Conservation (phyloP, 2,329 filamentous ascomycete species). For the Colletotrichum phormii region DNA sequence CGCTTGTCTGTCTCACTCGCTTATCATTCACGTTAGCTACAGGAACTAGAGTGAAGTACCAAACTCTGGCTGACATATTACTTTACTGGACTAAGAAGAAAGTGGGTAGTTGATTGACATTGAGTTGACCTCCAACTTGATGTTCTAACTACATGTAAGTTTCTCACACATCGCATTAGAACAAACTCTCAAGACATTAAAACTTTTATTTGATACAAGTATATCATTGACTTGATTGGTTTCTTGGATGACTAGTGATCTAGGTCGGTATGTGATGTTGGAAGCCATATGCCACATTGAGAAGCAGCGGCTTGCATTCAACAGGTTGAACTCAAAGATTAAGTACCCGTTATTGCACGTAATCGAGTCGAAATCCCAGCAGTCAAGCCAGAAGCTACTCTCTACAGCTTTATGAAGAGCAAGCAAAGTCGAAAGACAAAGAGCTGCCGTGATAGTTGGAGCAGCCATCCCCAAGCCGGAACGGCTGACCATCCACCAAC, state of each 20-base stretch:
- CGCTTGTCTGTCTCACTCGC: no score
- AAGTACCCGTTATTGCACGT: background rate
- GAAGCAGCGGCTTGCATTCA: no score
- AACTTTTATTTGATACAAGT: background rate
- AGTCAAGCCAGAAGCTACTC: background rate
- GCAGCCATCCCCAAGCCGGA: background rate
- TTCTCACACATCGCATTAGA: background rate
- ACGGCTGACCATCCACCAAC: background rate
- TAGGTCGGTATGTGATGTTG: background rate
- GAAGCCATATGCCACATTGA: background rate
- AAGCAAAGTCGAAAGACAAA: background rate
- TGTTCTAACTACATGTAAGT: no score
- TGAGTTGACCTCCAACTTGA: background rate
- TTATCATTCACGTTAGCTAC: no score
- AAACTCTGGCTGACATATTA: no score
- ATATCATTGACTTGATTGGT: background rate
- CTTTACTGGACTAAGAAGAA: background rate
- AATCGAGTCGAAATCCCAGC: background rate
- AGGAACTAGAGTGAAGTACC: no score
- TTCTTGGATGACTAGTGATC: background rate
- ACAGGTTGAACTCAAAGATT: background rate
- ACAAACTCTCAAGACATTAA: background rate
- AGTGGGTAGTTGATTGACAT: background rate
- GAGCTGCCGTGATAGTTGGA: background rate
- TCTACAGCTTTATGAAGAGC: background rate